These are phyloP conservation scores for Penicillium freii DNA, from an alignment of 2,329 filamentous ascomycete species.

Conservation along the genomic window DNA sequence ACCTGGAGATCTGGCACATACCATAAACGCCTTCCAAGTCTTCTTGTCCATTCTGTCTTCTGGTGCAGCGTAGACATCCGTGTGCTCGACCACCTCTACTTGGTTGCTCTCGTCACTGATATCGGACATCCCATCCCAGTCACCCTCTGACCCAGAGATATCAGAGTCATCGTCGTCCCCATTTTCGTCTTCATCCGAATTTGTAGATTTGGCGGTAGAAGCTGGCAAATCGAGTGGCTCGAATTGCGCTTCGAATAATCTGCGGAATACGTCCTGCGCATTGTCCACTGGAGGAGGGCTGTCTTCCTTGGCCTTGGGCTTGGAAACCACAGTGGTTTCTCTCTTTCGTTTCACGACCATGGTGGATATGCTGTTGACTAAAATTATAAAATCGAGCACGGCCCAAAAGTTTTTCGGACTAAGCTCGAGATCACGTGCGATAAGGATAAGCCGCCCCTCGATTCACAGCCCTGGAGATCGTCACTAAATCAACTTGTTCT, in stretches of 20 bases:
- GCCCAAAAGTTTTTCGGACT: conserved; percentile 22
- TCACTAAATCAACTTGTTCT: background rate
- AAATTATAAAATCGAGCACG: background rate
- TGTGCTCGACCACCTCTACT: conserved; percentile 65
- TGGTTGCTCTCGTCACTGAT: conserved; percentile 41
- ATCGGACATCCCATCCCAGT: conserved; percentile 65
- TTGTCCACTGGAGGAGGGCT: conserved; percentile 24
- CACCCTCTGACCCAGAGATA: conserved; percentile 43
- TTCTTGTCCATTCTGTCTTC: conserved; percentile 59
- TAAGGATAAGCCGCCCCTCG: conserved; percentile 31
- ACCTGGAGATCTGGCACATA: conserved; percentile 30
- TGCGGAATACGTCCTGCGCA: conserved; percentile 72
- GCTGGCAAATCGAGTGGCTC: conserved; percentile 59
- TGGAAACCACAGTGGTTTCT: conserved; percentile 34
- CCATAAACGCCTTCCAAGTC: conserved; percentile 79
- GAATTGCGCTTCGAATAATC: conserved; percentile 87
- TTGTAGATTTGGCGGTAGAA: conserved; percentile 10
- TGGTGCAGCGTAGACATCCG: conserved; percentile 43
- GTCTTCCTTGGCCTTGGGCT: conserved; percentile 23
- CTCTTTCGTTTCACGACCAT: conserved; percentile 53
- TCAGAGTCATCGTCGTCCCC: conserved; percentile 28
- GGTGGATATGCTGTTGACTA: conserved; percentile 12
- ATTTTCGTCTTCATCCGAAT: conserved; percentile 27
- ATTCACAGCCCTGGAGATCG: conserved; percentile 3
- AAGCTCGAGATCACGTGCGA: conserved; percentile 37